Evolutionary conservation across 1,284 basidiomycete genomes (phyloP).

Genomic region (Cutaneotrichosporon arboriforme): DNA sequence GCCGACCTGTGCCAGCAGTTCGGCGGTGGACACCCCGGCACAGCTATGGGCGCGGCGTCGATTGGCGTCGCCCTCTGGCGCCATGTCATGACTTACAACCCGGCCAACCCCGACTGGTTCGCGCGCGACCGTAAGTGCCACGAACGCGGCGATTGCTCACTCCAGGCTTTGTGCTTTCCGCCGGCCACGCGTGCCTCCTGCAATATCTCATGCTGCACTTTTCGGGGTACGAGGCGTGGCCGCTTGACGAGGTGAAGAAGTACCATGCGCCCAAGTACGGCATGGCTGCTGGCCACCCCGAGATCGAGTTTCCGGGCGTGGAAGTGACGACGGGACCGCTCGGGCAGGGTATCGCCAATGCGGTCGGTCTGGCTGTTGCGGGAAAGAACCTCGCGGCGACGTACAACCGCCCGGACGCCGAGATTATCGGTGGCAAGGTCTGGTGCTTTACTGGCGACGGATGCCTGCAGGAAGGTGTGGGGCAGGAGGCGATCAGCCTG

Average conservation of each 20-base stretch:
- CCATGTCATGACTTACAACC: slow-evolving; percentile 27
- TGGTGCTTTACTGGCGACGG: slow-evolving; percentile 40
- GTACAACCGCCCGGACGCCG: slow-evolving; percentile 21
- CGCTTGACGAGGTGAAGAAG: slow-evolving; percentile 25
- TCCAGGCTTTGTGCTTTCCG: slow-evolving; percentile 28
- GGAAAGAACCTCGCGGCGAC: slow-evolving; percentile 24
- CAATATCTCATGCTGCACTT: slow-evolving; percentile 35
- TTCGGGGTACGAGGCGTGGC: slow-evolving; percentile 26
- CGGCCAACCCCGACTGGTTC: slow-evolving; percentile 24
- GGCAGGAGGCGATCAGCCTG: slow-evolving; percentile 30
- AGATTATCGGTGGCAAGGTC: slow-evolving; percentile 19
- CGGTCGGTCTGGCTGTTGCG: slow-evolving; percentile 79
- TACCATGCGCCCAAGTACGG: slow-evolving; percentile 21
- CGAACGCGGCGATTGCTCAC: background rate
- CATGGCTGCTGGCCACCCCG: slow-evolving; percentile 28
- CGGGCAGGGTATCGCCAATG: slow-evolving; percentile 81
- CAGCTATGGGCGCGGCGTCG: slow-evolving; percentile 39
- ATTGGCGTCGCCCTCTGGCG: slow-evolving; percentile 24
- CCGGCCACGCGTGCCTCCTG: slow-evolving; percentile 30
- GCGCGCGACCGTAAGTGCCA: slow-evolving; percentile 21
- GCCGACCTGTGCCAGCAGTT: slow-evolving; percentile 30
- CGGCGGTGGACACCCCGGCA: slow-evolving; percentile 43
- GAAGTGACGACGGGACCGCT: slow-evolving; percentile 90
- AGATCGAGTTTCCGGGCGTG: slow-evolving; percentile 47
- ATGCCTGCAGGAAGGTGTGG: slow-evolving; percentile 37